Base-by-base conservation (phyloP, 2,329 filamentous ascomycete species). In the Scedosporium apiospermum region DNA sequence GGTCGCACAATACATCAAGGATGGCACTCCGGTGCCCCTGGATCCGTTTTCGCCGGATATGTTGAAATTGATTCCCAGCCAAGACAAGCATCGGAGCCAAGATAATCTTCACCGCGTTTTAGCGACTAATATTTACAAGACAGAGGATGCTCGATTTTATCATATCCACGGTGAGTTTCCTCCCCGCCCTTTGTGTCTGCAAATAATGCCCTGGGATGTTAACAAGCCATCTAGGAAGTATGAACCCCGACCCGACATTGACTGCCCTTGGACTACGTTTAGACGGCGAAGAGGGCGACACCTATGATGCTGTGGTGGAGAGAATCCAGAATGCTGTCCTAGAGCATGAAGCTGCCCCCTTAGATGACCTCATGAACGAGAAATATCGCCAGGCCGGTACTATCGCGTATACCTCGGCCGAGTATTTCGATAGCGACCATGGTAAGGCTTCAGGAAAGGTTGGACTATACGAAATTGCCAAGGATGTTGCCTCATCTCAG, bases 331-430 rank as follows among this genome's bases (percentile, higher is more conserved):
- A 53, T 16, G 58, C 38, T n/a, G 55, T 65, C 2, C 41, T 42
- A 12, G n/a, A 60, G 10, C 46, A 63, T 57, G 38, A 64, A 21
- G 41, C 57, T 5, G 23, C 55, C 21, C 42, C 63, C 1, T 55
- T 65, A 4, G 64, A 65, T 42, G 58, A 64, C 16, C 61, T 65
- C 3, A 53, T 53, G 2, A 74, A 74, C 62, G 71, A 74, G 27
- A 67, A 73, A 34, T 69, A 69, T 65, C 63, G 68, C 2, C 72
- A 75, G 49, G 71, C 72, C 0, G 72, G 73, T 4, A 69, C 69
- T 0, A 67, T 71, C 4, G 73, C 70, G 26, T 65, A 71, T 21
- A 73, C 72, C 2, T 71, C 70, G 0, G 71, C 72, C 14, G 72
- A 74, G 62, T 74, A 72, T 53, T 67, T 68, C 21, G 65, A 63